phyloP scores from a whole-genome alignment of 1,139 yeast species.

The Meyerozyma guilliermondii region DNA sequence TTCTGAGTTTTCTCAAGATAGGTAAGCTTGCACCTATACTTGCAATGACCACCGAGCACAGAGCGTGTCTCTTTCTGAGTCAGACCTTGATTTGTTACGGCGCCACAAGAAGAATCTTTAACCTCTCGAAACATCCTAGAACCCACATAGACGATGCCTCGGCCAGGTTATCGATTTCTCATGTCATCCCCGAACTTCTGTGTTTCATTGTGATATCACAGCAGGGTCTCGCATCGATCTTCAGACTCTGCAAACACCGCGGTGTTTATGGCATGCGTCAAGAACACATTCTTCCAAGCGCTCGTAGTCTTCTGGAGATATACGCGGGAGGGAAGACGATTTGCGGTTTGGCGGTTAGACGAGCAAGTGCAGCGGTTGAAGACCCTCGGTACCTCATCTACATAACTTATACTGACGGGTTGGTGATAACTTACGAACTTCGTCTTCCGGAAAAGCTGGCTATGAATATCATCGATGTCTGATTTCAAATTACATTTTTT shows the following conservation, averaged over 20 bases:
- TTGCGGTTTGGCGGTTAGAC: constrained; percentile 25
- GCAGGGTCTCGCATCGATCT: constrained; percentile 52
- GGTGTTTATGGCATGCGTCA: constrained; percentile 60
- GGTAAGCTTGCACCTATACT: constrained; percentile 28
- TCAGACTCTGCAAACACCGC: constrained; percentile 51
- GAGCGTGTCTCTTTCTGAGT: constrained; percentile 44
- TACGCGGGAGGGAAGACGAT: constrained; percentile 28
- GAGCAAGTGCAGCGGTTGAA: constrained; percentile 14
- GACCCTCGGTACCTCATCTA: constrained; percentile 22
- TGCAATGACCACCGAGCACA: constrained; percentile 39
- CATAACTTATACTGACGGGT: constrained; percentile 29
- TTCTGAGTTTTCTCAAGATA: constrained; percentile 1
- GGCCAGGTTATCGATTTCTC: constrained; percentile 50
- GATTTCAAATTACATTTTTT: neutral
- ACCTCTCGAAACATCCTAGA: constrained; percentile 19
- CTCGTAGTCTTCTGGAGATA: constrained; percentile 21
- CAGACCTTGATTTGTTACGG: constrained; percentile 49
- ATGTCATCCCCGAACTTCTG: constrained; percentile 49
- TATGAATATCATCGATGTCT: neutral
- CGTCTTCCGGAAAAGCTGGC: neutral
- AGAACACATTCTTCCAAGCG: constrained; percentile 51
- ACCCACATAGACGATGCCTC: constrained; percentile 35
- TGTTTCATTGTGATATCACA: constrained; percentile 54
- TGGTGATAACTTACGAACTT: constrained; percentile 22
- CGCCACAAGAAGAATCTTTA: constrained; percentile 43